phyloP scores from a whole-genome alignment of 2,329 filamentous ascomycete genomes.

The Thielaviopsis populi region DNA sequence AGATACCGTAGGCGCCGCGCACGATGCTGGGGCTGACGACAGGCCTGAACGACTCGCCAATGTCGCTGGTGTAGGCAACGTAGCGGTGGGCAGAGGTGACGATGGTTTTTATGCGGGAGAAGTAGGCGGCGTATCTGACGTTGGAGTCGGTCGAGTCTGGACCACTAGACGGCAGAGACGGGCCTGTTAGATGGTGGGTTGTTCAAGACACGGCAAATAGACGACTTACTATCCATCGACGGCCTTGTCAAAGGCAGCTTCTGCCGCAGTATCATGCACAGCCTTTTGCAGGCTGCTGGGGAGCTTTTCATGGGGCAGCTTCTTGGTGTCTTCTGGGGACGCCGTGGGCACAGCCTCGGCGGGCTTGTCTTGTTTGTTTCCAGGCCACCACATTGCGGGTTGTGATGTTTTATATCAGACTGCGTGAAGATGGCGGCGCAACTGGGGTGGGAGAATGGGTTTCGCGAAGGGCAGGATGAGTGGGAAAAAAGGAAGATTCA shows the following conservation, averaged over 20 bases:
- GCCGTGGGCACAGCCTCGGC: slow-evolving; percentile 18
- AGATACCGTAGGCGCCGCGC: slow-evolving; percentile 70
- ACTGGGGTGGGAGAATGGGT: not conserved
- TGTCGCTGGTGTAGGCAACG: slow-evolving; percentile 91
- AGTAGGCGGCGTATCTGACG: slow-evolving; percentile 86
- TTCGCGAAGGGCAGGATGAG: not conserved
- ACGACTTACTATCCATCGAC: slow-evolving; percentile 14
- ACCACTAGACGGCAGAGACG: slow-evolving; percentile 22
- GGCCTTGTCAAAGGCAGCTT: slow-evolving; percentile 44
- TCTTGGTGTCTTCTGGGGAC: slow-evolving; percentile 32
- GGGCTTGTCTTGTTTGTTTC: slow-evolving; percentile 26
- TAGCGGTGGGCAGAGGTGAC: slow-evolving; percentile 85
- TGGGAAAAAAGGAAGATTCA: not conserved
- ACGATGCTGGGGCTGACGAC: slow-evolving; percentile 77
- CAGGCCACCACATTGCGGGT: slow-evolving; percentile 24
- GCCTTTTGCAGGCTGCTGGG: slow-evolving; percentile 41
- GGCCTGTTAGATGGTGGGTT: not conserved
- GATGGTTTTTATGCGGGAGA: slow-evolving; percentile 69
- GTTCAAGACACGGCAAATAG: not conserved
- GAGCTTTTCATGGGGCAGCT: slow-evolving; percentile 36
- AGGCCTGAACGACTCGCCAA: slow-evolving; percentile 90
- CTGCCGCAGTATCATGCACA: slow-evolving; percentile 40
- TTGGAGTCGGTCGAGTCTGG: slow-evolving; percentile 70
- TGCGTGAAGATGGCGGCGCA: not conserved
- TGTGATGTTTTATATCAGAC: not conserved